Evolutionary conservation across 768 basidiomycete species (phyloP).

Genomic region (Strobilomyces dryophilus): DNA sequence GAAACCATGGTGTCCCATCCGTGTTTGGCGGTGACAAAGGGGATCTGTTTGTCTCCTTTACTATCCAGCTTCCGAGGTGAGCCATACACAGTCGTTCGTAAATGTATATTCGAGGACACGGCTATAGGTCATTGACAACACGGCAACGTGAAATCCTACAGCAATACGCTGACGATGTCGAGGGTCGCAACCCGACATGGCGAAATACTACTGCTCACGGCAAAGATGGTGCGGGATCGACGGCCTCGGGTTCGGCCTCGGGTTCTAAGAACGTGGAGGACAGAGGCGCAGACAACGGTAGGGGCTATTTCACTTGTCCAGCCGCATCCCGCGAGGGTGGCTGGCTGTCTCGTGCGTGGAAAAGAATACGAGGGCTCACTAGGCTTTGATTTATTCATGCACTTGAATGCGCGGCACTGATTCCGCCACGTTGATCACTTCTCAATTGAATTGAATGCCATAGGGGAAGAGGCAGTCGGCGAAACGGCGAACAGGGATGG

Average conservation of each 20-base stretch:
- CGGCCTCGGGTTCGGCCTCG: conserved; percentile 12
- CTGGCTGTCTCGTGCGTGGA: conserved; percentile 69
- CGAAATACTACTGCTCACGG: conserved; percentile 9
- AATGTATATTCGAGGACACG: conserved; percentile 4
- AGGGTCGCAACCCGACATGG: conserved; percentile 47
- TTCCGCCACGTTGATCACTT: conserved; percentile 20
- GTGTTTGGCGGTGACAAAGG: conserved; percentile 61
- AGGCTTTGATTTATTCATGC: conserved; percentile 62
- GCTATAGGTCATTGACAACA: conserved; percentile 67
- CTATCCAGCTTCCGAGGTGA: conserved; percentile 85
- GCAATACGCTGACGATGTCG: conserved; percentile 90
- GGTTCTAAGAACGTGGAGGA: conserved; percentile 20
- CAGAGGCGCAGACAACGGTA: conserved; percentile 55
- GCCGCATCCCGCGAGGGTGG: conserved; percentile 51
- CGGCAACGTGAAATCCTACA: conserved; percentile 86
- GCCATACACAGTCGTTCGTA: conserved; percentile 23
- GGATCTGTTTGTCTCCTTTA: conserved; percentile 87
- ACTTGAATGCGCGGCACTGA: conserved; percentile 35
- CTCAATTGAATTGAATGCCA: conserved; percentile 30
- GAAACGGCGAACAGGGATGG: conserved; percentile 29
- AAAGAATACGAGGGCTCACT: conserved; percentile 64
- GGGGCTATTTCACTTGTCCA: conserved; percentile 60
- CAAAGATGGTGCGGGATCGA: conserved; percentile 18
- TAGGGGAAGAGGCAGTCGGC: conserved; percentile 17
- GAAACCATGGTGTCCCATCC: conserved; percentile 74